Base-by-base conservation (phyloP, 805 yeast species). In the Zygosaccharomyces gambellarensis region DNA sequence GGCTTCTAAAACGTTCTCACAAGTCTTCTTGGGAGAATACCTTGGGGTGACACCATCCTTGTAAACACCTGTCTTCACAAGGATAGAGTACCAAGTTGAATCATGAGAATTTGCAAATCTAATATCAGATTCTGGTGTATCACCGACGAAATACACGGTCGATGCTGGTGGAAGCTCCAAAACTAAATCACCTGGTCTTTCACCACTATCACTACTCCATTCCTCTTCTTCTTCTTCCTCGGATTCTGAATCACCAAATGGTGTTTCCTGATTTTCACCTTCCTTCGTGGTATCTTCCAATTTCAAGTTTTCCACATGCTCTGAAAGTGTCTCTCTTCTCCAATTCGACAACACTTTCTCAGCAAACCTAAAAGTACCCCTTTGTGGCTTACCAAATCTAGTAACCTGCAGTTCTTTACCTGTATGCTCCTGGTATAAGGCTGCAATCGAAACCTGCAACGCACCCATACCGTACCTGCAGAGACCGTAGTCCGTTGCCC, bases 391-490 rank as follows among this genome's bases (percentile, higher is more conserved):
- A 62, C 96, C 96, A 61, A 87, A 89, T 63, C 95, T 74, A 45
- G 85, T 86, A 41, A 86, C 90, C 61, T 82, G 80, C 58, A 89
- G 74, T 58, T 86, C 90, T 55, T 76, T 77, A 50, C 95, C 95
- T 2, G 96, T 87, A 61, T 85, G 89, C 60, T 87, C 95, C 64
- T 83, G 79, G 70, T 82, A 89, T 50, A 89, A 73, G 0, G 95
- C 94, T 48, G 90, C 90, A 61, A 88, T 82, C 19, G 95, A 85
- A 36, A 87, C 90, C 67, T 88, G 96, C 55, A 89, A 74, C 3
- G 97, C 96, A 51, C 97, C 97, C 95, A 89, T 90, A 53, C 96
- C 96, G 64, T 89, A 87, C 64, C 97, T 76, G 14, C 89, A 81
- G 53, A 86, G 73, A 58, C 80, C 80, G 64, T 86, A 88, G 68